Base-by-base conservation (phyloP, 2,329 filamentous ascomycete species). In the Scolecobasidium constrictum region DNA sequence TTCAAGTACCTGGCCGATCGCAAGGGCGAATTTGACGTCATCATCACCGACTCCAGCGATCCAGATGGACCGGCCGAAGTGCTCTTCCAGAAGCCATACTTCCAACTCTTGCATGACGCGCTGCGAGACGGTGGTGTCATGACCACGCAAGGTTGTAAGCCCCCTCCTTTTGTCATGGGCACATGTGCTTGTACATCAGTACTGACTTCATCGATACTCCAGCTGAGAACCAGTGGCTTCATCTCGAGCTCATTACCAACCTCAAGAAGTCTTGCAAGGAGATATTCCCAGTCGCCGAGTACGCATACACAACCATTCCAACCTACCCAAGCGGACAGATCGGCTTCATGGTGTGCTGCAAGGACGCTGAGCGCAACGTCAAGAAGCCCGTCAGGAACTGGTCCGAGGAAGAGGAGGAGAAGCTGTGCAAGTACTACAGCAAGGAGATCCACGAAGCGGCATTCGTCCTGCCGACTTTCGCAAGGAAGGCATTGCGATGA, bases 211-310 rank as follows among this genome's bases (percentile, higher is more conserved):
- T 45, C 28, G 7, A 37, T 51, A 33, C 38, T 46, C 31, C 40
- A 96, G 92, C 88, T 57, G 92, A 98, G 76, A 98, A 94, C 80
- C 88, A 94, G 72, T 98, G 92, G 92, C 83, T 98, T 48, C 92
- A 98, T 72, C 78, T 98, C 56, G 75, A 82, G 47, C 79, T 98
- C 57, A 98, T 98, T 69, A 78, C 81, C 63, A 78, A 90, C 71
- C 83, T 98, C 59, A 94, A 94, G 79, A 88, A 94, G 76, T 78
- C 87, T 61, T 95, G 90, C 83, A 83, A 83, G 66, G 83, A 92
- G 66, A 85, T 98, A 66, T 98, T 98, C 81, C 88, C 92, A 51
- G 85, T 86, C 49, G 92, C 84, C 64, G 92, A 98, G 72, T 98
- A 96, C 71, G 92, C 85, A 56, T 98, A 95, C 78, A 96, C 90